Evolutionary conservation across 108 stramenopile genomes (phyloP).

Genomic region (Hondaea fermentalgiana): DNA sequence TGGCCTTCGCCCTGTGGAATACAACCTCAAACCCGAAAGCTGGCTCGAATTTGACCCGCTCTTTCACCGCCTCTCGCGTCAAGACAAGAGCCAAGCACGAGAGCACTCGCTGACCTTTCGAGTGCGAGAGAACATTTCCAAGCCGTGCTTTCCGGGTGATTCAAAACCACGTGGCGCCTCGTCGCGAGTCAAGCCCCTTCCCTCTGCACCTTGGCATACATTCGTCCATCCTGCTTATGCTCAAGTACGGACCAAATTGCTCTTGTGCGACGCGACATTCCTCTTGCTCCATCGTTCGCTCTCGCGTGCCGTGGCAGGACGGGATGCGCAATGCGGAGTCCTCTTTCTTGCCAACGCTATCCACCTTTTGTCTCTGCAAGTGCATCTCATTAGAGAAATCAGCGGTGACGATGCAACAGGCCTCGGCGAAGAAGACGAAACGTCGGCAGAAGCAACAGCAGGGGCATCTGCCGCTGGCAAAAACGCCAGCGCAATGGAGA

Average conservation of each 20-base stretch:
- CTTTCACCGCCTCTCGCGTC: neutral
- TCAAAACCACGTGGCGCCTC: neutral
- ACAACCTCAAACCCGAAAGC: neutral
- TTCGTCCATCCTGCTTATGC: neutral
- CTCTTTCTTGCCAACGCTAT: neutral
- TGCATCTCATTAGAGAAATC: neutral
- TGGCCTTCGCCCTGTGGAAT: neutral
- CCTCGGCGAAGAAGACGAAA: too few relatives aligned
- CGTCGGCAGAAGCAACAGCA: too few relatives aligned
- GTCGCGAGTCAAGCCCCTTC: neutral
- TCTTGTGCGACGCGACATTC: constrained; percentile 6
- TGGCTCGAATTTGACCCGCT: neutral
- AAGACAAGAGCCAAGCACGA: neutral
- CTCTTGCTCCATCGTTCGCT: neutral
- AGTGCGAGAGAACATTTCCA: neutral
- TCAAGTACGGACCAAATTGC: neutral
- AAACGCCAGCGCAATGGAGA: too few relatives aligned
- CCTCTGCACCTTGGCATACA: neutral
- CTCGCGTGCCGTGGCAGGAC: neutral
- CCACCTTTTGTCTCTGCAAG: neutral
- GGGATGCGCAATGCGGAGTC: neutral
- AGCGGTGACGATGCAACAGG: neutral
- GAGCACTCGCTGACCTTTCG: neutral
- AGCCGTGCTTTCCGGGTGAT: constrained; percentile 11
- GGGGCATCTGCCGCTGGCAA: too few relatives aligned